Base-by-base conservation (phyloP, 345 rosid genomes). In the Acer negundo region DNA sequence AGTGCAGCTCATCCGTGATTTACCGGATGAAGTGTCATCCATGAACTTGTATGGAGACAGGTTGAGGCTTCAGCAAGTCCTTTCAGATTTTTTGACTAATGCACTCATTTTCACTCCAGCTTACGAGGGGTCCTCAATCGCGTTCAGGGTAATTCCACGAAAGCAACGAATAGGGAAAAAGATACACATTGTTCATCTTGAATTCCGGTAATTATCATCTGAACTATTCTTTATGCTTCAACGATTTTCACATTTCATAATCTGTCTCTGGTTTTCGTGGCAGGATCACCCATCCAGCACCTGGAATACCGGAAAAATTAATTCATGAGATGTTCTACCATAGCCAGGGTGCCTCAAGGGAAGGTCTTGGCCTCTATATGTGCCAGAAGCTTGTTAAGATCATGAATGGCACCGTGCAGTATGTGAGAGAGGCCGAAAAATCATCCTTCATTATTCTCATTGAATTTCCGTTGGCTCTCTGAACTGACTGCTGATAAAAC, bases 381-480 rank as follows among this genome's bases (percentile, higher is more conserved):
- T 82, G 86, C 76, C 91, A 90, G 84, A 92, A 90, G 85, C 90
- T 94, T 40, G 93, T 91, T 69, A 92, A 89, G 84, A 81, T 90
- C 75, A 90, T 94, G 97, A 89, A 88, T 62, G 97, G 98, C 53
- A 91, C 80, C n/a, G 91, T 92, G 72, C 94, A 86, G 82, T 94
- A 92, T 74, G 82, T 92, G 19, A 82, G 98, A 83, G 98, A 89
- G 77, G 89, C 91, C 3, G 94, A 90, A 73, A 84, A 74, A 65
- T 87, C 95, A 64, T 87, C 92, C 56, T 94, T 94, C 82, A 86
- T 88, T 69, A 81, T 94, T 49, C 83, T 89, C 24, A 15, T 92
- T 20, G 95, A 90, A 78, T 87, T 92, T 67, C 98, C 97, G 9
- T 58, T 92, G 83, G 84, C 80, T 44, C 67, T 46, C 62, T 40